Percentiles rank a stretch among this genome's conserved stretches.
phyloP scores from a whole-genome alignment of 2,329 filamentous ascomycete genomes.

The Trichoderma sp. region DNA sequence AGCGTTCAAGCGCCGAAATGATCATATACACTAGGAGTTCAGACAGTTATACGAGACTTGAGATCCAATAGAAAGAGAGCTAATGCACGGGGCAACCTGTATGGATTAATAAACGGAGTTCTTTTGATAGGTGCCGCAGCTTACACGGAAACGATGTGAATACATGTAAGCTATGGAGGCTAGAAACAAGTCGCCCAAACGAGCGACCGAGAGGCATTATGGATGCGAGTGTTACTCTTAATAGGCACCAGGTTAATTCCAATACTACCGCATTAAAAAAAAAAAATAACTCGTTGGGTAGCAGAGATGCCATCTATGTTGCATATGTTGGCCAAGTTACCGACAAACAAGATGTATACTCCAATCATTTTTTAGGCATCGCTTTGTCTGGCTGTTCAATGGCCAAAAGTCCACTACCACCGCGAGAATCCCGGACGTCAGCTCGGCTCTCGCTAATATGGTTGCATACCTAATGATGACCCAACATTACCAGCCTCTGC shows the following conservation, averaged over 20 bases:
- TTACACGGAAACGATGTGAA: not conserved
- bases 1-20: not conserved
- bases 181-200: not conserved
- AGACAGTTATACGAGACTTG: not conserved
- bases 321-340: not conserved
- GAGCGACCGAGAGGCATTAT: not conserved
- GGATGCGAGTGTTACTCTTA: not conserved
- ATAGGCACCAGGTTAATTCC: not conserved
- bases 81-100: not conserved
- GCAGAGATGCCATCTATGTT: not conserved
- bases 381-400: not conserved
- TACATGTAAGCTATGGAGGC: not conserved
- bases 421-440: not conserved
- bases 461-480: not conserved
- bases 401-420: not conserved
- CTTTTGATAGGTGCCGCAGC: not conserved
- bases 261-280: not conserved
- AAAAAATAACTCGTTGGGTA: not conserved
- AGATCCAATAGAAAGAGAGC: no score
- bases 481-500: not conserved
- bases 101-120: not conserved
- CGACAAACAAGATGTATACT: not conserved
- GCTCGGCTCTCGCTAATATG: not conserved
- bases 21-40: accelerated
- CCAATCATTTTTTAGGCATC: not conserved